Evolutionary conservation across 2,329 filamentous ascomycete species (phyloP).

Genomic region (Pseudogymnoascus sp.): DNA sequence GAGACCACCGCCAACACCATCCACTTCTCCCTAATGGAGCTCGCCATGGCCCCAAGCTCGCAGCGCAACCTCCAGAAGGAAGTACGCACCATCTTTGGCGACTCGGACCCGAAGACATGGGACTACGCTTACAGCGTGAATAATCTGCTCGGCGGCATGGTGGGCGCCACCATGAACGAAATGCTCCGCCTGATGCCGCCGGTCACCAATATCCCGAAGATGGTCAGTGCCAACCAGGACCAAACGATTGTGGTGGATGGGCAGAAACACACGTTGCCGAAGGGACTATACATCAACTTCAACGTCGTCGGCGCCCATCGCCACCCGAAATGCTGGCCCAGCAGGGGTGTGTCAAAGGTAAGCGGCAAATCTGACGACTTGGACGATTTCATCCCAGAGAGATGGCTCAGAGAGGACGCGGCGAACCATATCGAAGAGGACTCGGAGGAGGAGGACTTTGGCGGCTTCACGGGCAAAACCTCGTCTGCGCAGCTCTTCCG

Average conservation of each 20-base stretch:
- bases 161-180: conserved; percentile 71
- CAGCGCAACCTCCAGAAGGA: conserved; percentile 62
- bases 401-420: conserved; percentile 48
- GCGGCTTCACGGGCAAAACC: conserved; percentile 50
- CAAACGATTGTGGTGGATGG: conserved; percentile 54
- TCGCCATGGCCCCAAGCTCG: conserved; percentile 55
- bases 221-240: conserved; percentile 36
- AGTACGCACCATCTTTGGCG: conserved; percentile 55
- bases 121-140: conserved; percentile 60
- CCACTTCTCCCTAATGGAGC: conserved; percentile 59
- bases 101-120: conserved; percentile 53
- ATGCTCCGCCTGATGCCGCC: conserved; percentile 65
- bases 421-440: conserved; percentile 18
- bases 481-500: conserved; percentile 42
- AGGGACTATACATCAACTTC: conserved; percentile 46
- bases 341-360: conserved; percentile 30
- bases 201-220: conserved; percentile 64
- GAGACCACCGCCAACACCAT: conserved; percentile 71
- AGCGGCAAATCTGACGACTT: conserved; percentile 44
- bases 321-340: conserved; percentile 64
- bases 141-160: conserved; percentile 57
- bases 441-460: conserved; percentile 36
- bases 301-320: conserved; percentile 48
- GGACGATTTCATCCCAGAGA: conserved; percentile 60
- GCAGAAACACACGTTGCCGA: conserved; percentile 48